Base-by-base conservation (phyloP, 1,284 basidiomycete species). In the Ustilago nuda region DNA sequence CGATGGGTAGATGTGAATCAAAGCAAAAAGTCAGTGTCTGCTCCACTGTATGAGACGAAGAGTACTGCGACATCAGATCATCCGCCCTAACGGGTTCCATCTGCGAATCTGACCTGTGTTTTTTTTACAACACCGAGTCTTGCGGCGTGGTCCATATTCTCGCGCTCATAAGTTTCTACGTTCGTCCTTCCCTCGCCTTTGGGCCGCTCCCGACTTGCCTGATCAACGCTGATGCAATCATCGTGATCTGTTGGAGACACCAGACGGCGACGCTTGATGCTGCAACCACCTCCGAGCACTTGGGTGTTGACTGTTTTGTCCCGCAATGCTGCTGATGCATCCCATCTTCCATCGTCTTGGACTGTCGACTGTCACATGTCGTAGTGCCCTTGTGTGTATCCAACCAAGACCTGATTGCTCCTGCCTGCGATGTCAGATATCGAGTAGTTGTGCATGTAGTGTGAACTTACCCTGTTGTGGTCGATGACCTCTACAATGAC, bases 401-500 rank as follows among this genome's bases (percentile, higher is more conserved):
- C 13, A n/a, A 12, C 35, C 51, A 15, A n/a, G 6, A 35, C 11
- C 50, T 52, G 11, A 33, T 48, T 11, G n/a, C 15, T 30, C 13
- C 30, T 39, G 23, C 43, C 11, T 52, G 30, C 27, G 9, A 33
- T 8, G 27, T 55, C 27, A n/a, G 48, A 55, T 41, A 55, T 33
- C 51, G 32, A 62, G 23, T 19, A 52, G 23, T 43, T 48, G 19
- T 19, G 23, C 23, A 27, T 6, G 15, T 3, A 41, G 11, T 13
- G 32, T 27, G 46, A 32, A 88, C 92, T 78, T 84, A 97, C 95
- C 87, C 95, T 91, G 90, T 95, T 97, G 91, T 98, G 96, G 91
- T 99, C 97, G 81, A 99, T 94, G 88, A 99, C 95, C 88, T 98
- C 95, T 72, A 91, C 91, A 86, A 99, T 95, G 82, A 95, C 93